Base-by-base conservation (phyloP, 768 basidiomycete species). In the Pulveroboletus sp. region DNA sequence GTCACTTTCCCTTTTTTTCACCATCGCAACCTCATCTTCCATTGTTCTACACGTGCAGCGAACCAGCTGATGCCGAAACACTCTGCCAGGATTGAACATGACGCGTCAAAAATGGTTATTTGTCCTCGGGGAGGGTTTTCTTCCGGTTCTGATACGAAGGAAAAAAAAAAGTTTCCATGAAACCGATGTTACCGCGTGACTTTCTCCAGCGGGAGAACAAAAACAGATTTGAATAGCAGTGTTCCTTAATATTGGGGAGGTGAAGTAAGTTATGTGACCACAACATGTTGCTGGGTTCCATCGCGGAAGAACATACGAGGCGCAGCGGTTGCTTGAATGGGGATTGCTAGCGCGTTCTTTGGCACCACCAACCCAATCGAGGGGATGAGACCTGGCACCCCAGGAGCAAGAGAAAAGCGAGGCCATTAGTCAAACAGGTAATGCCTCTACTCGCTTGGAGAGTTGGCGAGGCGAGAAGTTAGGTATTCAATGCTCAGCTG, bases 361-460 rank as follows among this genome's bases (percentile, higher is more conserved):
- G 33, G 50, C 35, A 50, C 45, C 53, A 53, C 48, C 36, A 42
- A 14, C 54, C 47, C 47, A 52, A 58, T 55, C 53, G 62, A 62
- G 53, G 48, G 43, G 39, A 39, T 24, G 49, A 40, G 39, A 49
- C 51, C 54, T 53, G 55, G 65, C 62, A 65, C 59, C 42, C 54
- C 58, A 57, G 52, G 43, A 39, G 28, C 43, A 45, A 50, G 47
- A 56, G 48, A 47, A 56, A 54, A 43, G 56, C 42, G 51, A 65
- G 58, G 46, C 2, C 27, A 60, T 68, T 66, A 62, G 68, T 66
- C 60, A 69, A 63, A 46, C 32, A 52, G 61, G 66, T 64, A 61
- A 63, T 64, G 66, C 58, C 41, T 55, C 33, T 51, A 8, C 55
- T 59, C 63, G 59, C 54, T 53, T 55, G 58, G 47, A 38, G 42